Evolutionary conservation across 768 basidiomycete species (phyloP).

Genomic region (Naganishia antarctica): DNA sequence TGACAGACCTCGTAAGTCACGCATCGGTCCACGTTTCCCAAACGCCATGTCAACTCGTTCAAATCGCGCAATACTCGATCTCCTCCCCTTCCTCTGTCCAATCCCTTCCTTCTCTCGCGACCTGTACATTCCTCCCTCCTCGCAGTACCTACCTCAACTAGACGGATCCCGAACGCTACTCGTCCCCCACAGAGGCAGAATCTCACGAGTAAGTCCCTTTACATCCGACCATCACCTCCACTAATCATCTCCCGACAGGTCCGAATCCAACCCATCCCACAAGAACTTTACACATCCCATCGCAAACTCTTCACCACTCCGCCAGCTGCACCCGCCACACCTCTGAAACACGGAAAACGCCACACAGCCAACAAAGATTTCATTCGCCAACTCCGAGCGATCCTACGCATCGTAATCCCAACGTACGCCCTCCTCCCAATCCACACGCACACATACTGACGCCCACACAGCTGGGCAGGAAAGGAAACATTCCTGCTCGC

Average conservation of each 20-base stretch:
- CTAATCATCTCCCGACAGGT: slow-evolving; percentile 44
- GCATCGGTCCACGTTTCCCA: not conserved
- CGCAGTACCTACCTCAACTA: slow-evolving; percentile 60
- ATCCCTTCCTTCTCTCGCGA: not conserved
- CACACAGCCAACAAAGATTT: slow-evolving; percentile 68
- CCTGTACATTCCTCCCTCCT: slow-evolving; percentile 43
- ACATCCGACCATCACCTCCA: not conserved
- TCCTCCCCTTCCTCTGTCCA: not conserved
- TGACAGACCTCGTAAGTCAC: slow-evolving; percentile 45
- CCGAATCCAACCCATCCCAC: slow-evolving; percentile 55
- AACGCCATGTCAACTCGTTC: not conserved
- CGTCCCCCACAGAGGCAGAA: slow-evolving; percentile 61
- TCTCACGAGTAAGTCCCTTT: slow-evolving; percentile 59
- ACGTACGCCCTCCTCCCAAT: slow-evolving; percentile 49
- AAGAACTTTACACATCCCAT: slow-evolving; percentile 56
- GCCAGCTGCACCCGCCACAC: not conserved
- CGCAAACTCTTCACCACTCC: slow-evolving; percentile 58
- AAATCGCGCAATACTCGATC: not conserved
- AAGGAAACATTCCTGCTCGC: slow-evolving; percentile 70
- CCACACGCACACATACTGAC: not conserved
- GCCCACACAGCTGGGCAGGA: slow-evolving; percentile 36
- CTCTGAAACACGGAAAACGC: slow-evolving; percentile 50
- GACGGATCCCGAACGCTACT: slow-evolving; percentile 63
- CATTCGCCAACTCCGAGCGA: slow-evolving; percentile 66
- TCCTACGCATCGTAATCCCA: slow-evolving; percentile 69